Percentiles rank a stretch among this genome's conserved stretches.
phyloP scores from a whole-genome alignment of 352 stramenopile genomes.

The Phytophthora idaei region DNA sequence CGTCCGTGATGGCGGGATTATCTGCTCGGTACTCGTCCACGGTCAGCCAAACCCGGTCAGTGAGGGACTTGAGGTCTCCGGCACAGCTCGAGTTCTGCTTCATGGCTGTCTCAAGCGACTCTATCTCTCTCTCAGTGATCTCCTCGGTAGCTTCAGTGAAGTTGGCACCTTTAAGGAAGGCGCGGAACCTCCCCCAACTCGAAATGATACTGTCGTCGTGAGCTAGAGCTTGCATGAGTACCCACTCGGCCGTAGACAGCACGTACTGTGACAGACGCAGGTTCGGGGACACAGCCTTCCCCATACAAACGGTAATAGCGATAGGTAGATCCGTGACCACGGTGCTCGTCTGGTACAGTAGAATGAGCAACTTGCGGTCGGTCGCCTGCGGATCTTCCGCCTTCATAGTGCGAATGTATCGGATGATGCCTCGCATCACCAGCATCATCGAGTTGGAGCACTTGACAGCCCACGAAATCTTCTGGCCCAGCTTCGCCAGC shows the following conservation, averaged over 20 bases:
- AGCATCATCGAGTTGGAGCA: conserved; percentile 35
- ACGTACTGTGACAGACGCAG: conserved; percentile 29
- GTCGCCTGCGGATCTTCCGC: conserved; percentile 29
- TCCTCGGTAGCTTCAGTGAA: conserved; percentile 30
- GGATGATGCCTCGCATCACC: conserved; percentile 31
- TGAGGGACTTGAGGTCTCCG: conserved; percentile 36
- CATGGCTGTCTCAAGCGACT: conserved; percentile 36
- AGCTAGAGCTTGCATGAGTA: conserved; percentile 28
- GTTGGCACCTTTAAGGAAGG: conserved; percentile 33
- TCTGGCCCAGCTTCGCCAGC: conserved; percentile 34
- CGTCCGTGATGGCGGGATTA: conserved; percentile 30
- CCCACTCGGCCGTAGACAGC: conserved; percentile 26
- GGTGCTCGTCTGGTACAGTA: conserved; percentile 36
- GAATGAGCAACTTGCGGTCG: conserved; percentile 22
- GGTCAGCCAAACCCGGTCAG: conserved; percentile 28
- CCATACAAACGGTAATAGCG: conserved; percentile 34
- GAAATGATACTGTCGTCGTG: conserved; percentile 33
- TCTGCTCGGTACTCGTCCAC: conserved; percentile 30
- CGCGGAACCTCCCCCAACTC: conserved; percentile 24
- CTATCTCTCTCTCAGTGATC: conserved; percentile 35
- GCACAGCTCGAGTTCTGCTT: conserved; percentile 39
- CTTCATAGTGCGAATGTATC: conserved; percentile 38
- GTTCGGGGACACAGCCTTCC: conserved; percentile 24
- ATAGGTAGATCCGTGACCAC: conserved; percentile 39
- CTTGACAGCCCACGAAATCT: conserved; percentile 27